phyloP scores from a whole-genome alignment of 352 stramenopile genomes.

The Globisporangium barbulae region DNA sequence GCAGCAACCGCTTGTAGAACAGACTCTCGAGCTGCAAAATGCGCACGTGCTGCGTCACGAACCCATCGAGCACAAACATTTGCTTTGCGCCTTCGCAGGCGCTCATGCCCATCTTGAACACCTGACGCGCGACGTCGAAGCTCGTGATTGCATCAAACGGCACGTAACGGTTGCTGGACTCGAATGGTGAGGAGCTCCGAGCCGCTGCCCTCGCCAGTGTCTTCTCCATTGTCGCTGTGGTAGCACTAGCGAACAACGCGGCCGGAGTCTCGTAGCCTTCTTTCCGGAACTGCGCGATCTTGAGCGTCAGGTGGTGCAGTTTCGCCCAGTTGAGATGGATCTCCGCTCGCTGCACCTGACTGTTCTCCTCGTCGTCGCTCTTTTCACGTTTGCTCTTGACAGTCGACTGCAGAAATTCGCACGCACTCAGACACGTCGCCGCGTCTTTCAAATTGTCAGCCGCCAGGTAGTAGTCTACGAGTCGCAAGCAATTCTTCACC shows the following conservation, averaged over 20 bases:
- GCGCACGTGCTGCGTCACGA: slow-evolving; percentile 62
- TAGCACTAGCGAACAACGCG: not conserved
- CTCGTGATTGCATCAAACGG: slow-evolving; percentile 22
- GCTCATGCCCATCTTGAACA: slow-evolving; percentile 62
- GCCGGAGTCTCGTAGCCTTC: slow-evolving; percentile 19
- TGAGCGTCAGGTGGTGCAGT: slow-evolving; percentile 47
- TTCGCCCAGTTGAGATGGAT: slow-evolving; percentile 47
- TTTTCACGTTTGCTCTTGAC: not conserved
- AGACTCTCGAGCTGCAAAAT: slow-evolving; percentile 54
- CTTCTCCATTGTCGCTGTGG: slow-evolving; percentile 21
- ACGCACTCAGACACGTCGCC: slow-evolving; percentile 40
- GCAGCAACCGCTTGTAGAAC: slow-evolving; percentile 50
- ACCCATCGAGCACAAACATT: slow-evolving; percentile 59
- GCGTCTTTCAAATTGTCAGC: slow-evolving; percentile 41
- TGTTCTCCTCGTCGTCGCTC: slow-evolving; percentile 20
- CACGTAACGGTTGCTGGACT: slow-evolving; percentile 28
- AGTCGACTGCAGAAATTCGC: slow-evolving; percentile 35
- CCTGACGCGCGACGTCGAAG: slow-evolving; percentile 48
- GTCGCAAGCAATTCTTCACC: slow-evolving; percentile 48
- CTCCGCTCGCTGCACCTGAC: slow-evolving; percentile 30
- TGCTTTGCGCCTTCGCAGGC: slow-evolving; percentile 38
- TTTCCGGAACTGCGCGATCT: slow-evolving; percentile 29
- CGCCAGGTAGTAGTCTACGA: slow-evolving; percentile 64
- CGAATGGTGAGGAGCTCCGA: not conserved
- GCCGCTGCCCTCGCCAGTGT: slow-evolving; percentile 14